Evolutionary conservation across 768 basidiomycete genomes (phyloP).

Genomic region (Macrolepiota fuliginosa): DNA sequence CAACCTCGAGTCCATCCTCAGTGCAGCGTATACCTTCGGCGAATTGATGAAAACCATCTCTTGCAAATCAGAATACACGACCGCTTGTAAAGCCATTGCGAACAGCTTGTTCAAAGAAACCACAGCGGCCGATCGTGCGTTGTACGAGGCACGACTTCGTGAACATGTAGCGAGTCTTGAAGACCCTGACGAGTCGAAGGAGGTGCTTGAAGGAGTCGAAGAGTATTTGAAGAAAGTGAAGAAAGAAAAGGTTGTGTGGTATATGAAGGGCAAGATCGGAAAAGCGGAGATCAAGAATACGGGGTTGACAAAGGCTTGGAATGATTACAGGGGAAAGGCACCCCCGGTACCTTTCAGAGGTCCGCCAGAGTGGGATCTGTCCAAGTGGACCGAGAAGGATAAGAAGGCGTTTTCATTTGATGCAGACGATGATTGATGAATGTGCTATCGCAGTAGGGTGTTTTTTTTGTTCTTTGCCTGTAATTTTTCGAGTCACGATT

Average conservation of each 20-base stretch:
- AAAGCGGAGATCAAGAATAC: slow-evolving; percentile 25
- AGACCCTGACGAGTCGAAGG: slow-evolving; percentile 20
- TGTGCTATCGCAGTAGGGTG: not conserved
- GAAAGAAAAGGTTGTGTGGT: slow-evolving; percentile 28
- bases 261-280: slow-evolving; percentile 20
- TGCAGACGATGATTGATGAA: slow-evolving; percentile 9
- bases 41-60: slow-evolving; percentile 20
- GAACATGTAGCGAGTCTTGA: slow-evolving; percentile 27
- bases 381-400: slow-evolving; percentile 29
- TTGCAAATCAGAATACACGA: slow-evolving; percentile 23
- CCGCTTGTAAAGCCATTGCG: slow-evolving; percentile 33
- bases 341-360: slow-evolving; percentile 18
- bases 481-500: not conserved
- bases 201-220: slow-evolving; percentile 17
- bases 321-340: slow-evolving; percentile 34
- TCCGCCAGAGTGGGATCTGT: slow-evolving; percentile 35
- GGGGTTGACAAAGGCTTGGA: slow-evolving; percentile 30
- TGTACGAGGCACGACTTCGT: slow-evolving; percentile 27
- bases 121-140: slow-evolving; percentile 22
- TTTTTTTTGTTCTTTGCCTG: not conserved
- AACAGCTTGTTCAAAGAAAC: slow-evolving; percentile 28
- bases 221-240: slow-evolving; percentile 20
- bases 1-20: slow-evolving; percentile 30
- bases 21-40: slow-evolving; percentile 24
- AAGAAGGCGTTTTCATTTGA: slow-evolving; percentile 29